These are phyloP conservation scores for Leccinum olivaceopallidum DNA, from an alignment of 768 basidiomycete genomes.

Conservation along the genomic window DNA sequence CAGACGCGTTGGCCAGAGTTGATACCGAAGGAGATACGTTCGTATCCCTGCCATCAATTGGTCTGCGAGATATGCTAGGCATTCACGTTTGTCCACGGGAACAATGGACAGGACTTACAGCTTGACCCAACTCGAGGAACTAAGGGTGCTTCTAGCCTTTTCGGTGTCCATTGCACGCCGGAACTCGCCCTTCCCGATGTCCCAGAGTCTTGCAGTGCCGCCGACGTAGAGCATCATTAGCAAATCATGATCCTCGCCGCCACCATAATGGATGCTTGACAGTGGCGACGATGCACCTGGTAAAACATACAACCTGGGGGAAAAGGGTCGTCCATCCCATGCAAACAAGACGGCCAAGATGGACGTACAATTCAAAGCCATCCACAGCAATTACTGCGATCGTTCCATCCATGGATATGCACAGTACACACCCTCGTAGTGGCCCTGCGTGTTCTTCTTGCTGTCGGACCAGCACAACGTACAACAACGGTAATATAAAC, in stretches of 20 bases:
- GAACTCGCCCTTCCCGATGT: constrained; percentile 78
- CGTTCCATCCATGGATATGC: constrained; percentile 77
- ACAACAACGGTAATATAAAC: constrained; percentile 64
- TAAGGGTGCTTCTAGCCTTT: constrained; percentile 75
- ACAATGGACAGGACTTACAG: constrained; percentile 45
- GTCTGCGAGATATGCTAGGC: constrained; percentile 11
- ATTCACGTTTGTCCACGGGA: neutral
- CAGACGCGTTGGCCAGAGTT: constrained; percentile 21
- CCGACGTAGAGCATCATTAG: constrained; percentile 76
- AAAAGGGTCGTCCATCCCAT: constrained; percentile 4
- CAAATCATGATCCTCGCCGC: constrained; percentile 49
- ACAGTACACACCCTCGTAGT: constrained; percentile 67
- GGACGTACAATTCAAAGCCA: constrained; percentile 73
- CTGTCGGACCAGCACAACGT: constrained; percentile 53
- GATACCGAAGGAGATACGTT: constrained; percentile 27
- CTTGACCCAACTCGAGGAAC: constrained; percentile 71
- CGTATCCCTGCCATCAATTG: constrained; percentile 29
- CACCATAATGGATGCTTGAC: constrained; percentile 59
- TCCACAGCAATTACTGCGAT: constrained; percentile 77
- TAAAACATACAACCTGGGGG: constrained; percentile 68
- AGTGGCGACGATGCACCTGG: constrained; percentile 80
- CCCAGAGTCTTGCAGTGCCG: constrained; percentile 84
- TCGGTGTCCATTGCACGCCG: constrained; percentile 77
- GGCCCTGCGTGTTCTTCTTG: constrained; percentile 52
- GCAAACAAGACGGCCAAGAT: neutral